Evolutionary conservation across 2,329 filamentous ascomycete species (phyloP).

Genomic region (Colletotrichum sp.): DNA sequence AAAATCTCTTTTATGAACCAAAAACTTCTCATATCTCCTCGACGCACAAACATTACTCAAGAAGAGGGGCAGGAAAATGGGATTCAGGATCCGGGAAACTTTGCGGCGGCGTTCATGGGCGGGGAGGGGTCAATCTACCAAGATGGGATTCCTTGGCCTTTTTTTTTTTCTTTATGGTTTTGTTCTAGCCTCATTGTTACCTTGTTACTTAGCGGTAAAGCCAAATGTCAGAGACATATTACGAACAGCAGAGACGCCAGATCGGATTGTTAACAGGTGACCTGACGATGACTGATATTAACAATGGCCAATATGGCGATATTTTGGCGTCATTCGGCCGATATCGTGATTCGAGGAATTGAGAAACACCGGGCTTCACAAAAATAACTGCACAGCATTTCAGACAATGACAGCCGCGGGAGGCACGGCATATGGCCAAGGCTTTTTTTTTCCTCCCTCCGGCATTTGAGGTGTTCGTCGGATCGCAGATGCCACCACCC

Average conservation of each 20-base stretch:
- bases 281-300: neutral
- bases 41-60: neutral
- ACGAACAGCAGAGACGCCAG: neutral
- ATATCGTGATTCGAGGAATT: neutral
- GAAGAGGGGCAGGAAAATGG: neutral
- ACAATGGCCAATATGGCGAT: neutral
- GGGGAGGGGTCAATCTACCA: neutral
- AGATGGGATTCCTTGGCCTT: neutral
- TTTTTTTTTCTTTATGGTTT: neutral
- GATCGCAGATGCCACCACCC: neutral
- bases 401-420: neutral
- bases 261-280: neutral
- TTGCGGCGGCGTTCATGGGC: neutral
- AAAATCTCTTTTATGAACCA: neutral
- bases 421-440: neutral
- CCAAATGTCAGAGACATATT: neutral
- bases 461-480: neutral
- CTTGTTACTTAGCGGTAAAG: neutral
- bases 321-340: neutral
- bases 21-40: neutral
- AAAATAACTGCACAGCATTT: neutral
- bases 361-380: neutral
- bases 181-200: neutral
- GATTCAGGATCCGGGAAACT: neutral
- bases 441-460: neutral